Percentiles rank a stretch among this genome's conserved stretches.
phyloP scores from a whole-genome alignment of 2,329 filamentous ascomycete species.

The Alternaria sp. region DNA sequence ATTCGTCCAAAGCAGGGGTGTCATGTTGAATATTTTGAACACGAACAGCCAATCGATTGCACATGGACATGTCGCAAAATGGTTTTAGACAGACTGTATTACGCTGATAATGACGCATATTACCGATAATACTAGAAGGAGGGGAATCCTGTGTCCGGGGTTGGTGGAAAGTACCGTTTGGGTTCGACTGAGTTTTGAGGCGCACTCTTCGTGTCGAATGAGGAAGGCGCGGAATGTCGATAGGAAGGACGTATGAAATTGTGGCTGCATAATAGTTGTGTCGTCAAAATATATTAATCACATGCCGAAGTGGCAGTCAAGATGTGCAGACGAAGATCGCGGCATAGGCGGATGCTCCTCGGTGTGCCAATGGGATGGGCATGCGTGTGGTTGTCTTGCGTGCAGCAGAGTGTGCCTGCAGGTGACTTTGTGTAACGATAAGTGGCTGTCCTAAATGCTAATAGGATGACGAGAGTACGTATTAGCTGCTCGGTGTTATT shows the following conservation, averaged over 20 bases:
- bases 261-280: conserved; percentile 10
- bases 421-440: conserved; percentile 12
- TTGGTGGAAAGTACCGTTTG: conserved; percentile 11
- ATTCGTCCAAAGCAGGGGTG: conserved; percentile 20
- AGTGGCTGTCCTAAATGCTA: conserved; percentile 3
- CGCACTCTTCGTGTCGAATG: conserved; percentile 7
- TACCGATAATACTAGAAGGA: conserved; percentile 5
- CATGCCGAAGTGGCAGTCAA: background rate
- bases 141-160: conserved; percentile 15
- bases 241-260: background rate
- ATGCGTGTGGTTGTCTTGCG: conserved; percentile 10
- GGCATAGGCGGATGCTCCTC: conserved; percentile 7
- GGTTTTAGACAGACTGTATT: conserved; percentile 18
- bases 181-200: conserved; percentile 10
- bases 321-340: background rate
- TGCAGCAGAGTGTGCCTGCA: conserved; percentile 12
- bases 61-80: background rate
- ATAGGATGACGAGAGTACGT: conserved; percentile 12
- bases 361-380: background rate
- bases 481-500: conserved; percentile 4
- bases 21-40: conserved; percentile 10
- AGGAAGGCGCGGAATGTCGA: conserved; percentile 12
- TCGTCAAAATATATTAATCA: conserved; percentile 8
- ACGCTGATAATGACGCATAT: conserved; percentile 22
- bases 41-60: conserved; percentile 15